A percentile compares a stretch with the other conserved stretches of the same genome.
These are phyloP conservation scores for Kurtzmaniella natalensis DNA, from an alignment of 1,139 yeast genomes.

Conservation along the genomic window DNA sequence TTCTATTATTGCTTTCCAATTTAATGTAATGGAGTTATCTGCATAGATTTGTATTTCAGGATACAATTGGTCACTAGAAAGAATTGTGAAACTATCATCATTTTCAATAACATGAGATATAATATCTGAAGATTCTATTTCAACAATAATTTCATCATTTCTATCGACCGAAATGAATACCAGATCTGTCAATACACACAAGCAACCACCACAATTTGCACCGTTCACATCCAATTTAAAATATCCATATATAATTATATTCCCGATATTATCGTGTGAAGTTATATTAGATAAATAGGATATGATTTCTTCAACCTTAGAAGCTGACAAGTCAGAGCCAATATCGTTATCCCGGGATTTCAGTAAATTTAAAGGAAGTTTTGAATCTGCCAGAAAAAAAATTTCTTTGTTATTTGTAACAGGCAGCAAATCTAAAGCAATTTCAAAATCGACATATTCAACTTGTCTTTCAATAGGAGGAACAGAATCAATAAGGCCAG, in stretches of 20 bases:
- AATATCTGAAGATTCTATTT: neutral
- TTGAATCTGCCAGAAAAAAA: neutral
- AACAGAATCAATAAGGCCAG: too few species aligned
- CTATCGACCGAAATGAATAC: neutral
- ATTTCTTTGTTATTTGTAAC: too few species aligned
- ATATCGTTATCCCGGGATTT: neutral
- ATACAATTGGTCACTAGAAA: neutral
- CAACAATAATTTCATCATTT: neutral
- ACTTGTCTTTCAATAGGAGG: too few species aligned
- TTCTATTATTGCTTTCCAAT: neutral
- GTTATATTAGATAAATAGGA: neutral
- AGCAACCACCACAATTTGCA: neutral
- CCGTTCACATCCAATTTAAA: neutral
- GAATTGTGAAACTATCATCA: neutral
- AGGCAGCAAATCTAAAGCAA: neutral
- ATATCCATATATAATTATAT: neutral
- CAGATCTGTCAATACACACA: neutral
- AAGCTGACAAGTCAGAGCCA: neutral
- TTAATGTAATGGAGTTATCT: neutral
- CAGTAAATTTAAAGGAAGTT: neutral
- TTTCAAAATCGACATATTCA: conserved; percentile 1
- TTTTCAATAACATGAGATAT: neutral
- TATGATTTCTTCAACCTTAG: neutral
- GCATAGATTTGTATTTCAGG: conserved; percentile 1
- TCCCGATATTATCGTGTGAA: neutral